A percentile compares a stretch with the other conserved stretches of the same genome.
These are phyloP conservation scores for Cyclotella choctawhatcheeana DNA, from an alignment of 108 stramenopile species.

Conservation along the genomic window DNA sequence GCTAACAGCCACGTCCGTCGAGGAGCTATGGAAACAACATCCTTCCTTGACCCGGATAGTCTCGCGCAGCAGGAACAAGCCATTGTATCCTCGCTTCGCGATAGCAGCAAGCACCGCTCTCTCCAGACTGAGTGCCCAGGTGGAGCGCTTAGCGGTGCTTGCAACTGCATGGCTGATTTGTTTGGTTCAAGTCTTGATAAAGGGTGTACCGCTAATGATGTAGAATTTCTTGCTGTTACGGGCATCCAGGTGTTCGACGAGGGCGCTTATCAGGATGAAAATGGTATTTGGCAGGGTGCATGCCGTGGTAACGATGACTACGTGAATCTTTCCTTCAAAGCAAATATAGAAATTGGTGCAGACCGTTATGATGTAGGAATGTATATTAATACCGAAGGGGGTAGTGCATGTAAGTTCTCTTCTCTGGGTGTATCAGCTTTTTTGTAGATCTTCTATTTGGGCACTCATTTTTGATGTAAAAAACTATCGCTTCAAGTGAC, in stretches of 20 bases:
- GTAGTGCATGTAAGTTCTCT: not conserved
- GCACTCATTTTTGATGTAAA: too few species aligned
- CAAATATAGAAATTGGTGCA: not conserved
- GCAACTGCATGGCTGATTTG: slow-evolving; percentile 5
- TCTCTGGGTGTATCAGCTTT: not conserved
- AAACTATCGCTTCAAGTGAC: not conserved
- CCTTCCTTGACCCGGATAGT: not conserved
- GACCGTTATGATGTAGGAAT: slow-evolving; percentile 16
- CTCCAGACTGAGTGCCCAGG: not conserved
- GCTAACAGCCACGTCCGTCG: too few species aligned
- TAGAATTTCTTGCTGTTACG: slow-evolving; percentile 2
- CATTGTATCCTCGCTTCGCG: not conserved
- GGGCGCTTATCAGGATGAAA: not conserved
- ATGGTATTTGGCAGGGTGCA: slow-evolving; percentile 14
- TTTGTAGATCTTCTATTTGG: too few species aligned
- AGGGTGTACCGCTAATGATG: slow-evolving; percentile 8
- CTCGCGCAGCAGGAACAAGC: not conserved
- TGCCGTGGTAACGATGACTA: slow-evolving; percentile 22
- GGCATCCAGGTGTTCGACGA: not conserved
- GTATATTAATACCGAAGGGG: slow-evolving; percentile 11
- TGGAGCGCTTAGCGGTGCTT: too few species aligned
- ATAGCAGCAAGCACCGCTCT: not conserved
- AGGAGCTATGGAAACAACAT: not conserved
- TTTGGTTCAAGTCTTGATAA: not conserved
- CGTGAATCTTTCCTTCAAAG: slow-evolving; percentile 5